Evolutionary conservation across 2,329 filamentous ascomycete species (phyloP).

Genomic region (Alternaria consortialis): DNA sequence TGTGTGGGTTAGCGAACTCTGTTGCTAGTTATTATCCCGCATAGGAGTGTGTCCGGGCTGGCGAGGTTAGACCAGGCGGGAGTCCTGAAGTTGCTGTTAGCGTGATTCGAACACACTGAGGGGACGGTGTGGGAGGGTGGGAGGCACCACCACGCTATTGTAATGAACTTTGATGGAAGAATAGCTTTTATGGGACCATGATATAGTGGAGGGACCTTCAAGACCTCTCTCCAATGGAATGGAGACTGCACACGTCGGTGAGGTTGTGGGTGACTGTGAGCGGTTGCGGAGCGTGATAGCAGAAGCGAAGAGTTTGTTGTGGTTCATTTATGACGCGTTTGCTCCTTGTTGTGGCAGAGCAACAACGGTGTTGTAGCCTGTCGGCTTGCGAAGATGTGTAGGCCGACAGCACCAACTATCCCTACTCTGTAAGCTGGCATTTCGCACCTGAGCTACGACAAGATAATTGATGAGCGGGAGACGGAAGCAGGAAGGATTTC

Average conservation of each 20-base stretch:
- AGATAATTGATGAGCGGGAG: neutral
- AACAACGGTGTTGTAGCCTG: neutral
- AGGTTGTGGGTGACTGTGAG: neutral
- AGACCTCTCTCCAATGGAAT: neutral
- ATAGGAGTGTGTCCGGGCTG: neutral
- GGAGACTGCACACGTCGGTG: neutral
- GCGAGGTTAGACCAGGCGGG: neutral
- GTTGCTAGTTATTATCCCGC: neutral
- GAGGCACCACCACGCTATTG: constrained; percentile 1
- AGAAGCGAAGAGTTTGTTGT: neutral
- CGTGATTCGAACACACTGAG: neutral
- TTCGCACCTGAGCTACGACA: neutral
- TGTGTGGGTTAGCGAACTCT: neutral
- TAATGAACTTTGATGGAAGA: neutral
- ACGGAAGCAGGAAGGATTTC: neutral
- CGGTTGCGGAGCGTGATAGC: neutral
- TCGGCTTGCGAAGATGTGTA: neutral
- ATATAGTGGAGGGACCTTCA: neutral
- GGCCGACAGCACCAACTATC: neutral
- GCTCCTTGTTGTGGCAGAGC: neutral
- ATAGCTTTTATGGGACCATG: neutral
- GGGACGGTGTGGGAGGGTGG: neutral
- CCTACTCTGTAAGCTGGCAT: neutral
- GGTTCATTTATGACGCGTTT: neutral
- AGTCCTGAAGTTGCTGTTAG: neutral